Conservation (phyloP, 2,329 filamentous ascomycete species). For the Colletotrichum higginsianum region DNA sequence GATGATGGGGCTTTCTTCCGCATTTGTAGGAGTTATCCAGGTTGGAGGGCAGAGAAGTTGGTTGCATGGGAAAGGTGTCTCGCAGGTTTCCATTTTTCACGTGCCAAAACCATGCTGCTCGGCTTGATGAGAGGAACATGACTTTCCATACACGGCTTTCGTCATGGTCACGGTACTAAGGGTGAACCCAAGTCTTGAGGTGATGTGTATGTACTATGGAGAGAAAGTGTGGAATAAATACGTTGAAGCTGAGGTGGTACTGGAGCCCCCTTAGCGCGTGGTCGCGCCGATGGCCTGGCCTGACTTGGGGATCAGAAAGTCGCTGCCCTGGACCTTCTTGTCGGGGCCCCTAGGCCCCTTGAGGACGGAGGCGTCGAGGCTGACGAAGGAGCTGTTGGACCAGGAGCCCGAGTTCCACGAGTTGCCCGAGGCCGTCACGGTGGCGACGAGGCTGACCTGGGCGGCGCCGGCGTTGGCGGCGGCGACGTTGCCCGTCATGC, state of each 20-base stretch:
- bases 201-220: background rate
- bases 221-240: background rate
- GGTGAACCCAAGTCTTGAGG: background rate
- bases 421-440: constrained; percentile 53
- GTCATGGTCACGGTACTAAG: background rate
- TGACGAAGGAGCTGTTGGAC: constrained; percentile 57
- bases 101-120: no score
- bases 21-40: background rate
- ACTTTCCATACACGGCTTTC: background rate
- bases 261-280: constrained; percentile 13
- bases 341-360: constrained; percentile 53
- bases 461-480: constrained; percentile 50
- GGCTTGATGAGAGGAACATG: background rate
- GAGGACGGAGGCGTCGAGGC: constrained; percentile 52
- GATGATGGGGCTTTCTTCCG: background rate
- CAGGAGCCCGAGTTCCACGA: constrained; percentile 58
- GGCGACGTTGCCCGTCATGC: constrained; percentile 56
- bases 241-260: background rate
- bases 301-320: constrained; percentile 56
- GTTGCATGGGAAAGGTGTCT: constrained; percentile 8
- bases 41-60: background rate
- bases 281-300: constrained; percentile 58
- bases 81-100: background rate
- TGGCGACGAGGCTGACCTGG: constrained; percentile 46
- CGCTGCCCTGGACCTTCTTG: constrained; percentile 55